Evolutionary conservation across 2,329 filamentous ascomycete genomes (phyloP), one percentile per base, ranked within the genome.

Genomic region (Calonectria pseudoturangicola): DNA sequence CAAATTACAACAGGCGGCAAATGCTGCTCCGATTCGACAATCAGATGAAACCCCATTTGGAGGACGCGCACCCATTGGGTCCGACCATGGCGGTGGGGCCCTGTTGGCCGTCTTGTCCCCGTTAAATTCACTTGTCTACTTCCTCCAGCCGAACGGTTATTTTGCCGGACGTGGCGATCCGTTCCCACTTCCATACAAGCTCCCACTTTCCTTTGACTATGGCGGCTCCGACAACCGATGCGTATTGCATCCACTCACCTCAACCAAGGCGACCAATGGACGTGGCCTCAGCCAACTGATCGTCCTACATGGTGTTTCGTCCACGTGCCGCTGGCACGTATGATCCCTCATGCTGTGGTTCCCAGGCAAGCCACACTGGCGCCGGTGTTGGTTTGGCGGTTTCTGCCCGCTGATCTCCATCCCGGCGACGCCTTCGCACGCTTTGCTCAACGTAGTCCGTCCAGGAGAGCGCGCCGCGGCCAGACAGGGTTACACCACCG

Each of bases 301-400:
- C 58, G 36, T 21, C 60, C 62, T 36, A 30, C 51, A 58, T 54
- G 54, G 28, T 47, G 71, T 60, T 54, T 60, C 56, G 60, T 63
- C 67, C 65, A 73, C 67, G 71, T 71, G 67, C 62, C 58, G 60
- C 47, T 64, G 21, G 54, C 73, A 68, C 71, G 71, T 73, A 74
- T 66, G 62, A 71, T 73, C 71, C 63, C 48, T 66, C 47, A 56
- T 62, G 47, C 47, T 54, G 66, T 70, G 39, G 56, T 51, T 45
- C 50, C 47, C 45, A 62, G 47, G 36, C 68, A 66, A 73, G 68
- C 73, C 71, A 73, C 66, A 54, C 66, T 63, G 50, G 66, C 66
- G 66, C 56, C n/a, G 72, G 66, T 65, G 47, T 72, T 62, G 63
- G 56, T 63, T 58, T 65, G 28, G 56, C 51, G 56, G 65, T 45